phyloP scores from a whole-genome alignment of 306 rosid genomes.

The Rosa multiflora region DNA sequence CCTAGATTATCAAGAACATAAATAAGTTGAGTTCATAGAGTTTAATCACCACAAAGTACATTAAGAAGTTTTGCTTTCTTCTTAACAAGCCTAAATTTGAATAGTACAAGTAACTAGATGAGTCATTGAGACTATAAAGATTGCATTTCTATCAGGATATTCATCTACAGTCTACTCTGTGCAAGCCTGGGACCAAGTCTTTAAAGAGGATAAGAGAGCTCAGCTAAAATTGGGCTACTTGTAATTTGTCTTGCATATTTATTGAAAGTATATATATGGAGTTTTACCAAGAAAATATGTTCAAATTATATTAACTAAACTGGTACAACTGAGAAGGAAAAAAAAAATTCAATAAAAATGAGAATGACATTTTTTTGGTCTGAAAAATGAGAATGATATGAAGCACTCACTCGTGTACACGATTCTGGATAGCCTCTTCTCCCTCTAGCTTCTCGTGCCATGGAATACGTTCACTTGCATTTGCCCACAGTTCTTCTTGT shows the following conservation, averaged over 20 bases:
- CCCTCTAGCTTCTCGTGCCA: constrained; percentile 94
- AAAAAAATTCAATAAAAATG: neutral
- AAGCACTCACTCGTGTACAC: constrained; percentile 82
- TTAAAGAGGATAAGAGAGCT: neutral
- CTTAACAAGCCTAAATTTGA: neutral
- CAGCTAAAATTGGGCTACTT: neutral
- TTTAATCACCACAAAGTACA: constrained; percentile 3
- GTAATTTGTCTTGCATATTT: neutral
- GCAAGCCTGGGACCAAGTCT: constrained; percentile 2
- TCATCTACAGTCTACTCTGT: neutral
- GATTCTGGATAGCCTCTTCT: constrained; percentile 88
- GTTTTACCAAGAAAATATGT: constrained; percentile 4
- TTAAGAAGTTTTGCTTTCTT: constrained; percentile 5
- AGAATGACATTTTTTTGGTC: neutral
- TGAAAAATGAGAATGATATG: constrained; percentile 3
- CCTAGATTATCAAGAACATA: constrained; percentile 41
- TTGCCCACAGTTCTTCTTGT: constrained; percentile 80
- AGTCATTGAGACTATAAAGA: neutral
- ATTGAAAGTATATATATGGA: neutral
- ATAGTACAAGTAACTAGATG: neutral
- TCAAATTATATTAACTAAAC: neutral
- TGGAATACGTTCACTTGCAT: constrained; percentile 82
- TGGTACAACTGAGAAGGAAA: neutral
- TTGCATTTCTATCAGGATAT: neutral
- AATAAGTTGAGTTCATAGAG: constrained; percentile 14